These are phyloP conservation scores for Coelastrella sp. DNA, from an alignment of 139 green algal species.

Conservation along the genomic window DNA sequence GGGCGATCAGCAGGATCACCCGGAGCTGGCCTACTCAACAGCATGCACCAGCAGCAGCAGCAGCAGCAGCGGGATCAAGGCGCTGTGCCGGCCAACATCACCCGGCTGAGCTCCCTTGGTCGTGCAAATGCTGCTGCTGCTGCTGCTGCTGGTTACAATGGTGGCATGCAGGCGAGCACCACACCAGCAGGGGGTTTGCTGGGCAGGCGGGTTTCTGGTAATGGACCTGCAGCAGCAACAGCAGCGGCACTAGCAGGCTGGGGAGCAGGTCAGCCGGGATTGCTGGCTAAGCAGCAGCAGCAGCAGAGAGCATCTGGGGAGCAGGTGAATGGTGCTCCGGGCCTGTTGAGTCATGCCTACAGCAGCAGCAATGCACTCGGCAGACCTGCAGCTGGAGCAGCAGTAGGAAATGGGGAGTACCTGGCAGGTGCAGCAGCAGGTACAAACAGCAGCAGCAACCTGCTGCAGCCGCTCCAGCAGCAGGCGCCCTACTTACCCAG, in stretches of 20 bases:
- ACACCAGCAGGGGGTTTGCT: conserved; percentile 5
- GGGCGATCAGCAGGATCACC: background rate
- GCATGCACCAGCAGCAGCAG: conserved; percentile 15
- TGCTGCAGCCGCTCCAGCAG: background rate
- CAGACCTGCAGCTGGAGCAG: conserved; percentile 13
- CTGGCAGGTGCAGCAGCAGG: conserved; percentile 14
- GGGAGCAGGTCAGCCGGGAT: too few species aligned
- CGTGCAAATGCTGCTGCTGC: background rate
- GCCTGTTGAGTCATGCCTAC: background rate
- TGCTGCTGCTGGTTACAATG: background rate
- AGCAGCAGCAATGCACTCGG: background rate
- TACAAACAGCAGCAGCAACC: background rate
- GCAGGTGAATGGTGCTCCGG: background rate
- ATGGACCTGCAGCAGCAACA: conserved; percentile 17
- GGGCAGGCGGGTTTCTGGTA: background rate
- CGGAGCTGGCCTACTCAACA: background rate
- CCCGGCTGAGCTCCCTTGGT: background rate
- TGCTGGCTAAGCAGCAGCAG: background rate
- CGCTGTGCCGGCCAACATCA: background rate
- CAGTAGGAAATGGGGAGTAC: background rate
- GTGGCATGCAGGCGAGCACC: background rate
- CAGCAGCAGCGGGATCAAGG: conserved; percentile 17
- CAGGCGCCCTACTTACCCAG: background rate
- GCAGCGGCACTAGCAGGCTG: background rate
- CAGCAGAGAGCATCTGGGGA: background rate